Percentiles rank a stretch among this genome's conserved stretches.
phyloP scores from a whole-genome alignment of 257 asterid genomes.

The Jasminum sambac region DNA sequence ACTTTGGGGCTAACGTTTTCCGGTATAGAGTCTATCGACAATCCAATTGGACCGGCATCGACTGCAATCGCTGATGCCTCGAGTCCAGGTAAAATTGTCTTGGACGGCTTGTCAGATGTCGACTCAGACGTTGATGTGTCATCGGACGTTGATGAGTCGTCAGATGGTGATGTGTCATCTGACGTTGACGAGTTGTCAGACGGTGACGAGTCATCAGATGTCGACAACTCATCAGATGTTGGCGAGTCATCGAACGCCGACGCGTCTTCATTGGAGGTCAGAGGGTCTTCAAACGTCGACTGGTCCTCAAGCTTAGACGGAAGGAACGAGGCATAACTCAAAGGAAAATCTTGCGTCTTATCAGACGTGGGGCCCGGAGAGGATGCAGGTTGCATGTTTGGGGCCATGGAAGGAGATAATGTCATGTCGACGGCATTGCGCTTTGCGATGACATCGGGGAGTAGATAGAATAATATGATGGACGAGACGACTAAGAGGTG shows the following conservation, averaged over 20 bases:
- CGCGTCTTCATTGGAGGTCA: no score
- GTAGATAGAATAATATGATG: background rate
- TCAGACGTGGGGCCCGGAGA: background rate
- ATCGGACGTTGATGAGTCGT: no score
- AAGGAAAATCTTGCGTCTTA: background rate
- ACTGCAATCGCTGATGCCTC: background rate
- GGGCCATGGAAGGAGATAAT: background rate
- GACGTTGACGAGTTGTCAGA: no score
- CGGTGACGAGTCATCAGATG: no score
- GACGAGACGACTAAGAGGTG: background rate
- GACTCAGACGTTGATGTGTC: no score
- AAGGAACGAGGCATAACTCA: background rate
- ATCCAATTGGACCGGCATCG: background rate
- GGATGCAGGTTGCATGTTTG: background rate
- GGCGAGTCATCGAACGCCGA: no score
- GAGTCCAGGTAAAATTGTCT: background rate
- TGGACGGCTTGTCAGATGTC: no score
- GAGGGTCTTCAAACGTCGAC: no score
- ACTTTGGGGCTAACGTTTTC: background rate
- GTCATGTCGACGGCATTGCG: background rate
- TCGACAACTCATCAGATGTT: no score
- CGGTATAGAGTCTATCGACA: background rate
- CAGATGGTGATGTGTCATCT: no score
- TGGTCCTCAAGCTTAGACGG: background rate
- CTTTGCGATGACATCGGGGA: background rate